Conservation (phyloP, 1,139 yeast genomes). For the Arxiozyma heterogenica region DNA sequence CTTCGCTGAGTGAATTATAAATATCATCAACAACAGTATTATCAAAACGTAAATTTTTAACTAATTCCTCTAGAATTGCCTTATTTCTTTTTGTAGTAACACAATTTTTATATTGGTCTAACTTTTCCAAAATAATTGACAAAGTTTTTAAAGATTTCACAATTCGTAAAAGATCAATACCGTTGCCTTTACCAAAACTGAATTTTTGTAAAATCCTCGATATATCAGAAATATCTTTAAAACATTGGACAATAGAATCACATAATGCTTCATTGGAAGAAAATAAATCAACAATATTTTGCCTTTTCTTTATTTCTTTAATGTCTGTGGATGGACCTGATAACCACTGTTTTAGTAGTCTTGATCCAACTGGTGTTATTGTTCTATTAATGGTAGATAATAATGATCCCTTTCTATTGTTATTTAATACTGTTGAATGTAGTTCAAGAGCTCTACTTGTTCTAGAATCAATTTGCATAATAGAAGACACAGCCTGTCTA, state of each 20-base stretch:
- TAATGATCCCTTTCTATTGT: constrained; percentile 57
- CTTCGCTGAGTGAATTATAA: constrained; percentile 19
- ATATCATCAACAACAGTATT: constrained; percentile 16
- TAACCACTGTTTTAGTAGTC: constrained; percentile 72
- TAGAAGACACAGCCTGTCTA: constrained; percentile 39
- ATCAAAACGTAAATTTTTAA: constrained; percentile 14
- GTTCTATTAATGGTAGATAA: constrained; percentile 62
- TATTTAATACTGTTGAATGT: constrained; percentile 47
- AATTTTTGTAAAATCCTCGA: constrained; percentile 48
- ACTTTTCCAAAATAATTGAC: constrained; percentile 9
- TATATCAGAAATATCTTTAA: constrained; percentile 41
- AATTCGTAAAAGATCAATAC: constrained; percentile 38
- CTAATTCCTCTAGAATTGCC: constrained; percentile 8
- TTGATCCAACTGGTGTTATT: constrained; percentile 69
- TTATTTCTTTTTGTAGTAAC: constrained; percentile 4
- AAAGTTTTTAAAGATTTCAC: constrained; percentile 34
- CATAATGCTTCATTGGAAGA: constrained; percentile 35
- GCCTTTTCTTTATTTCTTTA: constrained; percentile 49
- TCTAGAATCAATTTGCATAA: constrained; percentile 72
- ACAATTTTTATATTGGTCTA: constrained; percentile 3
- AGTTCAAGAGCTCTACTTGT: constrained; percentile 79
- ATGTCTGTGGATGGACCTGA: constrained; percentile 66
- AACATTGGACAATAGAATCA: constrained; percentile 26
- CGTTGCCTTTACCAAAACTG: constrained; percentile 37
- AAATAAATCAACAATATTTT: constrained; percentile 51